Percentiles rank a stretch among this genome's conserved stretches.
Evolutionary conservation across 2,329 filamentous ascomycete genomes (phyloP).

Genomic region (Fusarium sp.): DNA sequence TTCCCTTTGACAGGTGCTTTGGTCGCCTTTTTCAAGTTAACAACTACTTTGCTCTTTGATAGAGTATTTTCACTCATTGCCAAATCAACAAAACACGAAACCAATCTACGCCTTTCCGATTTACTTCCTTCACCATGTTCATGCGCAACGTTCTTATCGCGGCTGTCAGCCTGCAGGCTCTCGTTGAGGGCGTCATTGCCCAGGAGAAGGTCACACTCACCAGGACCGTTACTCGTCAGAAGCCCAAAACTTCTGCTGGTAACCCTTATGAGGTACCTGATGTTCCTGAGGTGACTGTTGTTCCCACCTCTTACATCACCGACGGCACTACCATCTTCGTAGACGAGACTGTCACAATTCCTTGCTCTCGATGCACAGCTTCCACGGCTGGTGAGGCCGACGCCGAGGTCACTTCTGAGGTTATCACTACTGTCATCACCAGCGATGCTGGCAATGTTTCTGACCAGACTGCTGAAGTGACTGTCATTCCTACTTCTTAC

Average conservation of each 20-base stretch:
- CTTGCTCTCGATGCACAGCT: slow-evolving; percentile 29
- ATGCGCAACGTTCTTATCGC: slow-evolving; percentile 35
- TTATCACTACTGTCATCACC: slow-evolving; percentile 12
- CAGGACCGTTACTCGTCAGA: slow-evolving; percentile 21
- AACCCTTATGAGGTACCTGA: slow-evolving; percentile 17
- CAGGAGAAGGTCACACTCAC: slow-evolving; percentile 29
- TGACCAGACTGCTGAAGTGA: slow-evolving; percentile 24
- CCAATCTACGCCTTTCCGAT: neutral
- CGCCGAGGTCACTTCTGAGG: neutral
- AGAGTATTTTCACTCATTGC: slow-evolving; percentile 38
- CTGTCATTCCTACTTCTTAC: slow-evolving; percentile 28
- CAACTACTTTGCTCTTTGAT: slow-evolving; percentile 38
- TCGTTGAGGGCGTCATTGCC: slow-evolving; percentile 33
- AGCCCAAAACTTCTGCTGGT: slow-evolving; percentile 12
- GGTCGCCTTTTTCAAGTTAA: slow-evolving; percentile 38
- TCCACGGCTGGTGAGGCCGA: slow-evolving; percentile 16
- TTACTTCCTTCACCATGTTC: slow-evolving; percentile 32
- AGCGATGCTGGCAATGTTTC: slow-evolving; percentile 6
- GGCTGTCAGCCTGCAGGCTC: slow-evolving; percentile 36
- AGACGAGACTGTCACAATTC: slow-evolving; percentile 31
- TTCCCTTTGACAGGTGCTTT: slow-evolving; percentile 40
- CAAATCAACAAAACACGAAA: slow-evolving; percentile 34
- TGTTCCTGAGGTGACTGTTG: slow-evolving; percentile 19
- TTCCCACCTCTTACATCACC: slow-evolving; percentile 29
- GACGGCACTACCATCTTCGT: slow-evolving; percentile 33